Evolutionary conservation across 2,329 filamentous ascomycete species (phyloP).

Genomic region (Amphichorda felina): DNA sequence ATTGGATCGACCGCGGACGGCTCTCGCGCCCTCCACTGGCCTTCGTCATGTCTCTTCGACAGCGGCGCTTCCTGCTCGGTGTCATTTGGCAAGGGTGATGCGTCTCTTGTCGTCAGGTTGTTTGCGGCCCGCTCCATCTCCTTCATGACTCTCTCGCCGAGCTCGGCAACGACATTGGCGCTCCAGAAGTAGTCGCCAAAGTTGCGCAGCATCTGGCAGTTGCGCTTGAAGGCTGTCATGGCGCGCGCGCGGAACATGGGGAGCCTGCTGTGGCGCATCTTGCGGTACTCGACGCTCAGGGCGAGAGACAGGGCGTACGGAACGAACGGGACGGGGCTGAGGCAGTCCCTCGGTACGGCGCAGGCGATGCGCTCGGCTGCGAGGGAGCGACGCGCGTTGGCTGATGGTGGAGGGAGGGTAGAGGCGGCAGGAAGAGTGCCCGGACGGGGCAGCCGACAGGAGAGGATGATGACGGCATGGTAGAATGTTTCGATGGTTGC

Average conservation of each 20-base stretch:
- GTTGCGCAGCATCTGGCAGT: constrained; percentile 38
- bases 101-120: constrained; percentile 25
- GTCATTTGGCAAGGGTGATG: constrained; percentile 11
- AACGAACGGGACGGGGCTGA: constrained; percentile 44
- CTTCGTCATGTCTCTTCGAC: not conserved
- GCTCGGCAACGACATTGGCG: constrained; percentile 38
- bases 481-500: constrained; percentile 52
- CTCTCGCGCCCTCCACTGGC: constrained; percentile 10
- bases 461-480: constrained; percentile 51
- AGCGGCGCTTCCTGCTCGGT: constrained; percentile 1
- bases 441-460: constrained; percentile 39
- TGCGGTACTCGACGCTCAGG: constrained; percentile 49
- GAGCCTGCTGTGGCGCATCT: constrained; percentile 49
- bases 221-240: constrained; percentile 39
- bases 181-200: constrained; percentile 48
- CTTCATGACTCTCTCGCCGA: constrained; percentile 41
- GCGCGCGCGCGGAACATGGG: constrained; percentile 47
- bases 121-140: constrained; percentile 44
- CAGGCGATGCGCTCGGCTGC: constrained; percentile 45
- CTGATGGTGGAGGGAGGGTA: constrained; percentile 32
- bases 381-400: constrained; percentile 44
- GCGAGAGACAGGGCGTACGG: constrained; percentile 51
- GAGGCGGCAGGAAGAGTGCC: constrained; percentile 24
- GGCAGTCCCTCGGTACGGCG: constrained; percentile 37
- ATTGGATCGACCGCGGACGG: constrained; percentile 11